These are phyloP conservation scores for Dactylellina parvicollis DNA, from an alignment of 2,329 filamentous ascomycete genomes.

Conservation along the genomic window DNA sequence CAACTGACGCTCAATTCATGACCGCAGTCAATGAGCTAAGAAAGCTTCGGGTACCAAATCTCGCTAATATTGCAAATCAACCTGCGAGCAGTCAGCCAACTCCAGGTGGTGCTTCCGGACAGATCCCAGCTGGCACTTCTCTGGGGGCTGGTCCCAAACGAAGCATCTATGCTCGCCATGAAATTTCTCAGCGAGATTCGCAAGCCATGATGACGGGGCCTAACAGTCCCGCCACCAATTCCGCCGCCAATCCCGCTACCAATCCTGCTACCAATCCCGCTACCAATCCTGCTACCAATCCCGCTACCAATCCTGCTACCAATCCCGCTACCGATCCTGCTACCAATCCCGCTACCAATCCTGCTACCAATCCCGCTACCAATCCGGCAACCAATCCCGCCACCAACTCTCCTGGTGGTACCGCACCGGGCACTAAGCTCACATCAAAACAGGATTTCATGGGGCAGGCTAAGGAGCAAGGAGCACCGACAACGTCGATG, in stretches of 20 bases:
- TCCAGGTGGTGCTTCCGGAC: too few relatives aligned
- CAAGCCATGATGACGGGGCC: too few relatives aligned
- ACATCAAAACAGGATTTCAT: slow-evolving; percentile 6
- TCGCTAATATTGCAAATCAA: too few relatives aligned
- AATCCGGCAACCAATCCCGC: background rate
- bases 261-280: background rate
- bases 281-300: background rate
- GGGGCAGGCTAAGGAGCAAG: background rate
- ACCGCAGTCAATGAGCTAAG: too few relatives aligned
- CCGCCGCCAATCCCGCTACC: background rate
- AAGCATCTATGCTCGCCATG: background rate
- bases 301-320: background rate
- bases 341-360: background rate
- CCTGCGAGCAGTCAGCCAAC: too few relatives aligned
- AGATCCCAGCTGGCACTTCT: too few relatives aligned
- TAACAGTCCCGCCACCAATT: too few relatives aligned
- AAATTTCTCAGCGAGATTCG: too few relatives aligned
- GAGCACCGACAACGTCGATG: background rate
- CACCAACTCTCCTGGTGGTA: background rate
- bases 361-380: background rate
- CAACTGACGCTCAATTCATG: too few relatives aligned
- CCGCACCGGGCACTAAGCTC: background rate
- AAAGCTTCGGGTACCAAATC: too few relatives aligned
- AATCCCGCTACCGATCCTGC: background rate
- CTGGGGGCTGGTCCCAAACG: too few relatives aligned